Evolutionary conservation across 2,329 filamentous ascomycete species (phyloP).

Genomic region (Seiridium cupressi): DNA sequence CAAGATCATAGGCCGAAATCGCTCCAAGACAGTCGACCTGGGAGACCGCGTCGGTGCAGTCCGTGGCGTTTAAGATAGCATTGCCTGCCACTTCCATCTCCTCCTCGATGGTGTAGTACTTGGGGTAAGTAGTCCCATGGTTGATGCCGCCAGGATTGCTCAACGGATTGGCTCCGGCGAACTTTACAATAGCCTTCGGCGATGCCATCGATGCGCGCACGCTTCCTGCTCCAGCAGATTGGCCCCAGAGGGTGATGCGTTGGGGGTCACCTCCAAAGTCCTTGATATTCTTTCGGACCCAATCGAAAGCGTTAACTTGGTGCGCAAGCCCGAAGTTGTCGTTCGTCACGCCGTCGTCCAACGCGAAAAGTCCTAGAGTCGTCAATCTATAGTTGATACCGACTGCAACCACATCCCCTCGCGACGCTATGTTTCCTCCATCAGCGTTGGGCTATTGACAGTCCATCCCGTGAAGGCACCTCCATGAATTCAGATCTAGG

Average conservation of each 20-base stretch:
- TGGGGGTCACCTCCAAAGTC: slow-evolving; percentile 57
- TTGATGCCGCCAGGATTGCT: slow-evolving; percentile 41
- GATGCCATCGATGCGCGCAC: slow-evolving; percentile 49
- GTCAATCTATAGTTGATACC: slow-evolving; percentile 59
- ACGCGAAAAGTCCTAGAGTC: slow-evolving; percentile 57
- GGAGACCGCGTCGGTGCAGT: slow-evolving; percentile 47
- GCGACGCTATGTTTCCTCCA: slow-evolving; percentile 54
- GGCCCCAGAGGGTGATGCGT: slow-evolving; percentile 54
- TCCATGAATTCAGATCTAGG: slow-evolving; percentile 40
- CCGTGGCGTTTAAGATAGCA: slow-evolving; percentile 48
- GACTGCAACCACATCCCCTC: slow-evolving; percentile 59
- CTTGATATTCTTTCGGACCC: slow-evolving; percentile 48
- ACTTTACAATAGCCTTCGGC: slow-evolving; percentile 44
- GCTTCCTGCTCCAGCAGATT: slow-evolving; percentile 51
- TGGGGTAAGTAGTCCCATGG: slow-evolving; percentile 57
- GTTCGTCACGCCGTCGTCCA: slow-evolving; percentile 42
- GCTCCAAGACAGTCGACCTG: slow-evolving; percentile 53
- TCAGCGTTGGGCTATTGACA: slow-evolving; percentile 40
- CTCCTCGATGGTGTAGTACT: slow-evolving; percentile 55
- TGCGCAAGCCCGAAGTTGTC: slow-evolving; percentile 50
- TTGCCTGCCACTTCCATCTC: slow-evolving; percentile 46
- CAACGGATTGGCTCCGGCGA: slow-evolving; percentile 43
- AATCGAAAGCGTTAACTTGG: slow-evolving; percentile 47
- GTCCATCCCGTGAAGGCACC: slow-evolving; percentile 54
- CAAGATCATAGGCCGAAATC: slow-evolving; percentile 40